Percentiles rank a stretch among this genome's conserved stretches.
These are phyloP conservation scores for Blastocystis sp. DNA, from an alignment of 352 stramenopile species.

Conservation along the genomic window DNA sequence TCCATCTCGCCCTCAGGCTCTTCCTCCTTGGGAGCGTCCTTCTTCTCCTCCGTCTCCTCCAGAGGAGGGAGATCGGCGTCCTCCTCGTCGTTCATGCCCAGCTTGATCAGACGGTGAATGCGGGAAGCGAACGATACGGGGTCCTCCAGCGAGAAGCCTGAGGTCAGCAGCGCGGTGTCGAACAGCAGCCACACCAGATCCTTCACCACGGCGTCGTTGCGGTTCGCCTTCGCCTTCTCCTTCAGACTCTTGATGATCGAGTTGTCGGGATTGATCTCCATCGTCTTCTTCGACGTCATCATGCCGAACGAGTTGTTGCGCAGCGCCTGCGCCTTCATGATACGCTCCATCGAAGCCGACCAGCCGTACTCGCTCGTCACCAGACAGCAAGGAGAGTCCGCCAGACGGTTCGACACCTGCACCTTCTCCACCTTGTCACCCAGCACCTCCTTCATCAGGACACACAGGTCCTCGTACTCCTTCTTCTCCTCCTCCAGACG, in stretches of 20 bases:
- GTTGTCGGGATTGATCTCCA: conserved; percentile 98
- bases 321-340: conserved; percentile 99
- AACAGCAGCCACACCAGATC: conserved; percentile 98
- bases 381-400: conserved; percentile 91
- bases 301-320: conserved; percentile 89
- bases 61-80: conserved; percentile 79
- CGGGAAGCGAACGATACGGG: conserved; percentile 93
- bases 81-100: conserved; percentile 93
- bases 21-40: conserved; percentile 66
- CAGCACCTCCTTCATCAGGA: conserved; percentile 98
- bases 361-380: conserved; percentile 98
- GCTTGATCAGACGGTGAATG: conserved; percentile 97
- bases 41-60: conserved; percentile 82
- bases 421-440: conserved; percentile 99
- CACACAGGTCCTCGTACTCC: conserved; percentile 83
- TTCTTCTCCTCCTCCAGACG: conserved; percentile 94
- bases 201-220: conserved; percentile 98
- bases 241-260: conserved; percentile 92
- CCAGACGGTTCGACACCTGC: conserved; percentile 92
- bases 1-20: not conserved
- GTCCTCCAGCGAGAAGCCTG: conserved; percentile 95
- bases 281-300: conserved; percentile 99
- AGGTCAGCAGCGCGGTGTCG: conserved; percentile 94
- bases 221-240: conserved; percentile 93
- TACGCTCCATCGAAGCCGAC: conserved; percentile 99